Base-by-base conservation (phyloP, 805 yeast species). In the Kazachstania bromeliacearum region DNA sequence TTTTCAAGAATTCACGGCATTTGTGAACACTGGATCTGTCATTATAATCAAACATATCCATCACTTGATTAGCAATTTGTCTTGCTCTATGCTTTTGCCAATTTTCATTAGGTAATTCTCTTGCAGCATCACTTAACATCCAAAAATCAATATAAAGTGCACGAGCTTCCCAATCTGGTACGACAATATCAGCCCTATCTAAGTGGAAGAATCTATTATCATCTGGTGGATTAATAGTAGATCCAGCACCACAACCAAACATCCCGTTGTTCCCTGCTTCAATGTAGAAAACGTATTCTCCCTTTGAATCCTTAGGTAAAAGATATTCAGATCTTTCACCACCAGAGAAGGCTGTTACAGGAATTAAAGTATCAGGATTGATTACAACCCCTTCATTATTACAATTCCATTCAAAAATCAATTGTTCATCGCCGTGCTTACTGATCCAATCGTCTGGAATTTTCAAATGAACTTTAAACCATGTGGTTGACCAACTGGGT, bases 401-500 rank as follows among this genome's bases (percentile, higher is more conserved):
- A 33, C 87, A 76, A 55, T 89, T 94, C 85, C 94, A 88, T 43
- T 85, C 79, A 40, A 84, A 72, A 36, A 79, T 63, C 27, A 85
- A 69, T 39, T 66, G 68, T 26, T 73, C 75, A 9, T 53, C 48
- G 6, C 20, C 14, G 1, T 32, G 26, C 12, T 68, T 66, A 16
- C 65, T 54, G 7, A 62, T 46, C 68, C 71, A 63, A 3, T 66
- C 55, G 12, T 64, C 46, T 0, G 95, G 95, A 4, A 89, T 64
- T n/a, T 65, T 63, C 39, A 84, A 60, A 10, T 68, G 60, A 15
- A 89, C 62, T 46, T 75, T 72, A 60, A 92, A 85, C 98, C 98
- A 89, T 45, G 85, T 94, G 1, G 97, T 82, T 40, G 89, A 79
- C 98, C 98, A 89, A 10, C 94, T 81, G 3, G 98, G 98, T 0